These are phyloP conservation scores for Umbellularia californica DNA, from an alignment of 164 flowering plant genomes.

Conservation along the genomic window DNA sequence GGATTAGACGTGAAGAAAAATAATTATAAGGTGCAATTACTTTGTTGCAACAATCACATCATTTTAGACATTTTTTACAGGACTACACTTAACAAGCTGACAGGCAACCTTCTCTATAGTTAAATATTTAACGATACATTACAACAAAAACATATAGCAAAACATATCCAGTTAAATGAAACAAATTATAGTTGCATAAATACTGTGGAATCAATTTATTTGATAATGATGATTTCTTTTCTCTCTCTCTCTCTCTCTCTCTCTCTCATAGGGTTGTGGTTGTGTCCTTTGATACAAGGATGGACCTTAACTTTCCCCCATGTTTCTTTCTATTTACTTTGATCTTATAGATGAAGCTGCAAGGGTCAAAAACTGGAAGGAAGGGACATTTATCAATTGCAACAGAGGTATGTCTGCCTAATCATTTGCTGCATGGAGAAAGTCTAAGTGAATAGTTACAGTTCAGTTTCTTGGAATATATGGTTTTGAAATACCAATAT, in stretches of 20 bases:
- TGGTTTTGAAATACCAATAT: slow-evolving; percentile 5
- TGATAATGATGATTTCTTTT: too few relatives aligned
- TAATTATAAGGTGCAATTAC: slow-evolving; percentile 63
- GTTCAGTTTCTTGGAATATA: background rate
- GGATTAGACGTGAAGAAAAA: slow-evolving; percentile 97
- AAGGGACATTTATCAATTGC: slow-evolving; percentile 89
- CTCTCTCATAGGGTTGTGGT: too few relatives aligned
- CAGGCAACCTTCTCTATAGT: background rate
- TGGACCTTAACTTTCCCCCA: background rate
- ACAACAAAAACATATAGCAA: background rate
- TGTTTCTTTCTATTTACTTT: background rate
- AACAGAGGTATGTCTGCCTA: slow-evolving; percentile 70
- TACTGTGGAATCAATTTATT: background rate
- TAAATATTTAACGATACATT: background rate
- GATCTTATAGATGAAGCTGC: slow-evolving; percentile 71
- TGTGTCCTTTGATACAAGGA: too few relatives aligned
- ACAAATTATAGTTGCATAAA: background rate
- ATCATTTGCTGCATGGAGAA: background rate
- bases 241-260: background rate
- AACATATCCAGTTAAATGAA: background rate
- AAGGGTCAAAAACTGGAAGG: slow-evolving; percentile 84
- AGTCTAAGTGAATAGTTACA: background rate
- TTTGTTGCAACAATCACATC: background rate
- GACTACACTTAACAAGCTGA: background rate
- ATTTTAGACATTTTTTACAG: background rate